Conservation (phyloP, 495 filamentous ascomycete species). For the Aspergillus diversus region DNA sequence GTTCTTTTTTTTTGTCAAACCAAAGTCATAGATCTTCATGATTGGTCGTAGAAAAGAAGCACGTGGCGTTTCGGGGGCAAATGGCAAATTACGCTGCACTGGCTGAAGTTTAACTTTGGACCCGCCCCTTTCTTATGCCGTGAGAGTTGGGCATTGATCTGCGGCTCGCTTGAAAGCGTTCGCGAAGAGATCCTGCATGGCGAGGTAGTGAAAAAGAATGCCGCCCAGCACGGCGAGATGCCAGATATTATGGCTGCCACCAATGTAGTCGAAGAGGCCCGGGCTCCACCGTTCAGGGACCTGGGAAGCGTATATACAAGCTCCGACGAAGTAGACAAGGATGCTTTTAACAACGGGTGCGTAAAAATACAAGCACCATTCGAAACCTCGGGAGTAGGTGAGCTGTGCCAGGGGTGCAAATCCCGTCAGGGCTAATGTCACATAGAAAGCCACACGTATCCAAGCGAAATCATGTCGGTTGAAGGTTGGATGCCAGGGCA, state of each 20-base stretch:
- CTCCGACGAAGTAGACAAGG: slow-evolving; percentile 82
- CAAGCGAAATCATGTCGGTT: slow-evolving; percentile 92
- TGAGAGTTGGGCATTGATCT: slow-evolving; percentile 54
- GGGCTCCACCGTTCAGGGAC: slow-evolving; percentile 92
- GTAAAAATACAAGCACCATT: slow-evolving; percentile 83
- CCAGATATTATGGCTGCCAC: slow-evolving; percentile 96
- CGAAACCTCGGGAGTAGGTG: slow-evolving; percentile 70
- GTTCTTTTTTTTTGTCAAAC: background rate
- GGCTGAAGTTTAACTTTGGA: background rate
- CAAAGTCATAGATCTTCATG: slow-evolving; percentile 6
- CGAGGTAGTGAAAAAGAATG: slow-evolving; percentile 94
- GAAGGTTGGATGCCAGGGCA: slow-evolving; percentile 96
- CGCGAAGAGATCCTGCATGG: slow-evolving; percentile 94
- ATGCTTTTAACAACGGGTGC: slow-evolving; percentile 84
- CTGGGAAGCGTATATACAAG: slow-evolving; percentile 88
- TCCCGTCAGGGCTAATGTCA: slow-evolving; percentile 84
- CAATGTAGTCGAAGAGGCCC: slow-evolving; percentile 91
- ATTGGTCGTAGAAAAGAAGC: slow-evolving; percentile 4
- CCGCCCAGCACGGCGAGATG: slow-evolving; percentile 93
- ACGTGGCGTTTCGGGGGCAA: background rate
- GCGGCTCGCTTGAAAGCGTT: slow-evolving; percentile 76
- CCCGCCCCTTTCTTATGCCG: background rate
- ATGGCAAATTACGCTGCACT: background rate
- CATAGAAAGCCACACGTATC: slow-evolving; percentile 89
- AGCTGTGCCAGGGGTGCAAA: slow-evolving; percentile 89